Percentiles rank a stretch among this genome's conserved stretches.
Conservation (phyloP, 306 rosid species). For the Citrullus amarus region DNA sequence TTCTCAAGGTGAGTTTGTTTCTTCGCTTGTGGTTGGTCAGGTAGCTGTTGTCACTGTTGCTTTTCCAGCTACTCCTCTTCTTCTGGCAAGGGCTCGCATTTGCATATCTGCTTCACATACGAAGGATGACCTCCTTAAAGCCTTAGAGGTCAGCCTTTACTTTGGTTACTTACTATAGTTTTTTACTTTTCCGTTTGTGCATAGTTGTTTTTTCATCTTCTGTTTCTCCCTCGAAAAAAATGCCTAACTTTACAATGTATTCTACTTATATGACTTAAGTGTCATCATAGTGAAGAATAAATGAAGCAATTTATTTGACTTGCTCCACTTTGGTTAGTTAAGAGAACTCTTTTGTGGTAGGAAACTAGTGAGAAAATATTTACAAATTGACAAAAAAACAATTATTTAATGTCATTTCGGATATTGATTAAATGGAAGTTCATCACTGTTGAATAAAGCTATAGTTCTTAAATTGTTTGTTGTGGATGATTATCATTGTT, state of each 20-base stretch:
- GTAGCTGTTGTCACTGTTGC: constrained; percentile 88
- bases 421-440: not conserved
- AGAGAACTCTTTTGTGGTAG: not conserved
- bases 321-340: not conserved
- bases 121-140: constrained; percentile 65
- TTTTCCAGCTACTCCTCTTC: constrained; percentile 86
- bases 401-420: not conserved
- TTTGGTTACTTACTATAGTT: not conserved
- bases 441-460: not conserved
- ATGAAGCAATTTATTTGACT: not conserved
- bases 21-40: constrained; percentile 24
- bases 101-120: constrained; percentile 93
- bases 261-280: not conserved
- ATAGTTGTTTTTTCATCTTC: not conserved
- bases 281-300: not conserved
- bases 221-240: not conserved
- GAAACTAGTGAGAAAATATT: not conserved
- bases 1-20: not conserved
- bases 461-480: not conserved
- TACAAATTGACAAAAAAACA: not conserved
- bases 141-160: constrained; percentile 49
- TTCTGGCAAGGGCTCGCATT: constrained; percentile 82
- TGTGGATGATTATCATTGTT: not conserved
- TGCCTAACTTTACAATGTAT: not conserved
- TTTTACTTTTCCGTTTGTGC: not conserved